phyloP scores from a whole-genome alignment of 345 rosid species.

The Lepidium africanum region DNA sequence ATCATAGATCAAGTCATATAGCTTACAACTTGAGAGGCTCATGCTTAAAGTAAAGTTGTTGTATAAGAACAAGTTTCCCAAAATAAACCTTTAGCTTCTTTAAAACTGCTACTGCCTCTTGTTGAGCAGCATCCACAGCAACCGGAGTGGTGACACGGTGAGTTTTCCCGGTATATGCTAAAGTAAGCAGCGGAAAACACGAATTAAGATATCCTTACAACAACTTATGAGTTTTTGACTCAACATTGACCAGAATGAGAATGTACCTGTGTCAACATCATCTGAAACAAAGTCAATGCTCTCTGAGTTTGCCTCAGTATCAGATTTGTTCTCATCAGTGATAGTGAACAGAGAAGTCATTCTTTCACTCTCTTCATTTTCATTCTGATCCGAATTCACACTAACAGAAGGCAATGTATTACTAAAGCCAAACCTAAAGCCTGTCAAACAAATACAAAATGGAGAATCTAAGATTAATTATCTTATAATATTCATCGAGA shows the following conservation, averaged over 20 bases:
- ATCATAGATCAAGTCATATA: background rate
- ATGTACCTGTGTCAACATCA: constrained; percentile 32
- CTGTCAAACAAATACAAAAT: constrained; percentile 29
- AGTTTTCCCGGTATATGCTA: constrained; percentile 27
- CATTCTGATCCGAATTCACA: constrained; percentile 23
- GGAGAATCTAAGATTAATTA: background rate
- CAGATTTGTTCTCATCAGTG: constrained; percentile 24
- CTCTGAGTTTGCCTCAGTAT: constrained; percentile 25
- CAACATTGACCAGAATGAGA: background rate
- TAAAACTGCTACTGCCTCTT: constrained; percentile 57
- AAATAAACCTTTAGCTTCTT: constrained; percentile 67
- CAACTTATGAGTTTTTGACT: background rate
- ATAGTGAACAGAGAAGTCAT: constrained; percentile 3
- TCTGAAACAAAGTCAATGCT: constrained; percentile 16
- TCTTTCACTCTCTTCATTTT: constrained; percentile 16
- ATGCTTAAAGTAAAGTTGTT: background rate
- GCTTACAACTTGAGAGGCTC: background rate
- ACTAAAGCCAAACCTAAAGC: constrained; percentile 36
- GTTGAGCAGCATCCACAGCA: constrained; percentile 60
- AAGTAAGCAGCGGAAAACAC: background rate
- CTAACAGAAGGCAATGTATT: constrained; percentile 23
- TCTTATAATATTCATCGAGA: background rate
- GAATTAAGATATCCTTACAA: background rate
- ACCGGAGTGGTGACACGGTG: constrained; percentile 32
- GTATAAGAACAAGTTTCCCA: background rate